Percentiles rank a stretch among this genome's conserved stretches.
phyloP scores from a whole-genome alignment of 176 grass and related monocot genomes.

The Paspalum vaginatum region DNA sequence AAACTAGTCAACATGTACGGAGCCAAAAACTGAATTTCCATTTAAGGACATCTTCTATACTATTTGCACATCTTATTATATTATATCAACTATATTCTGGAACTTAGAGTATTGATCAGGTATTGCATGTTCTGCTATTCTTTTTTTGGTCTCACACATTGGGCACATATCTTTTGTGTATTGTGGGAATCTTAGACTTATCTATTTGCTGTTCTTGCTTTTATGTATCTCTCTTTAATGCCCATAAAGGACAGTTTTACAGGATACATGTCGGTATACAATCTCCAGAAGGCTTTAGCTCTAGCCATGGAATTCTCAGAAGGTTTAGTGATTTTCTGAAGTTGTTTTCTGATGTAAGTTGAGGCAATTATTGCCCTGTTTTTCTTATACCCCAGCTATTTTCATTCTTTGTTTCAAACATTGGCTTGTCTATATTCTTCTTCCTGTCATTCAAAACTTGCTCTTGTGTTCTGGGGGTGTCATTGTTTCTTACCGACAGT shows the following conservation, averaged over 20 bases:
- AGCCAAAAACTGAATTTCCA: not conserved
- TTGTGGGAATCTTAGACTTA: not conserved
- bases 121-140: not conserved
- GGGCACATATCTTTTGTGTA: not conserved
- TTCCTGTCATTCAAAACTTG: not conserved
- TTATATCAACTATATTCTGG: not conserved
- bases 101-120: not conserved
- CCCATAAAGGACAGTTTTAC: slow-evolving; percentile 98
- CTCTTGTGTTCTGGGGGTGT: not conserved
- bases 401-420: slow-evolving; percentile 26
- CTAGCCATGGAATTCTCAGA: slow-evolving; percentile 79
- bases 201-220: slow-evolving; percentile 20
- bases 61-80: not conserved
- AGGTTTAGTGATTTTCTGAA: slow-evolving; percentile 97
- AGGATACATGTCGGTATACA: slow-evolving; percentile 98
- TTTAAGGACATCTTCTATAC: slow-evolving; percentile 20
- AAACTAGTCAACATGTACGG: not conserved
- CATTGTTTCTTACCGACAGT: not conserved
- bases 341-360: slow-evolving; percentile 86
- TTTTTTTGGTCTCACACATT: not conserved
- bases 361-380: slow-evolving; percentile 16
- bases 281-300: slow-evolving; percentile 90
- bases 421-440: not conserved
- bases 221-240: slow-evolving; percentile 54
- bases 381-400: slow-evolving; percentile 18